phyloP scores from a whole-genome alignment of 2,329 filamentous ascomycete species.

The Blastomyces silverae region DNA sequence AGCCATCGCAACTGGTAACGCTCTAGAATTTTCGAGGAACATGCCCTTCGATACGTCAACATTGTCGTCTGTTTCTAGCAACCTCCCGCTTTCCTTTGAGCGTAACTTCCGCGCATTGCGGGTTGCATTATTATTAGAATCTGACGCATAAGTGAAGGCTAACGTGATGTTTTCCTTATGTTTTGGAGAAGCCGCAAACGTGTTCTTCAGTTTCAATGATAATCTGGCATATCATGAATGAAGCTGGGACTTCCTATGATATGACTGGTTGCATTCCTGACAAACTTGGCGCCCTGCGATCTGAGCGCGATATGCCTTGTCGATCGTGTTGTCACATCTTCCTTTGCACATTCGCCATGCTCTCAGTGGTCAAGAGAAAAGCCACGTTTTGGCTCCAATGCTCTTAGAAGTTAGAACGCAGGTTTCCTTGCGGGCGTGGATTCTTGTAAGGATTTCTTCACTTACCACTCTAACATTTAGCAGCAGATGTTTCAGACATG shows the following conservation, averaged over 20 bases:
- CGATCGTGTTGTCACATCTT: constrained; percentile 7
- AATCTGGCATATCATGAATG: not conserved
- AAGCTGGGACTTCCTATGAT: not conserved
- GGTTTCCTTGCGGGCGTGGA: not conserved
- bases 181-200: not conserved
- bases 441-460: not conserved
- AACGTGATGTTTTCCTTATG: no score
- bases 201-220: not conserved
- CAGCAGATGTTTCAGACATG: not conserved
- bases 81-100: not conserved
- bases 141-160: not conserved
- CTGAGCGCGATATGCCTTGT: constrained; percentile 5
- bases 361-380: not conserved
- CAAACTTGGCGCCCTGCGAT: constrained; percentile 10
- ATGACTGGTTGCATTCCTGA: not conserved
- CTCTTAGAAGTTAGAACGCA: not conserved
- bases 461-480: not conserved
- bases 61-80: not conserved
- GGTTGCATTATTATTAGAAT: not conserved
- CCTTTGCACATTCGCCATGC: not conserved
- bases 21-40: constrained; percentile 11
- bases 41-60: not conserved
- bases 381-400: not conserved
- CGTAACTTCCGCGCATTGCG: not conserved
- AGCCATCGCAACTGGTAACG: not conserved